Evolutionary conservation across 2,329 filamentous ascomycete genomes (phyloP), one percentile per base, ranked within the genome.

Genomic region (Coniochaeta sp.): DNA sequence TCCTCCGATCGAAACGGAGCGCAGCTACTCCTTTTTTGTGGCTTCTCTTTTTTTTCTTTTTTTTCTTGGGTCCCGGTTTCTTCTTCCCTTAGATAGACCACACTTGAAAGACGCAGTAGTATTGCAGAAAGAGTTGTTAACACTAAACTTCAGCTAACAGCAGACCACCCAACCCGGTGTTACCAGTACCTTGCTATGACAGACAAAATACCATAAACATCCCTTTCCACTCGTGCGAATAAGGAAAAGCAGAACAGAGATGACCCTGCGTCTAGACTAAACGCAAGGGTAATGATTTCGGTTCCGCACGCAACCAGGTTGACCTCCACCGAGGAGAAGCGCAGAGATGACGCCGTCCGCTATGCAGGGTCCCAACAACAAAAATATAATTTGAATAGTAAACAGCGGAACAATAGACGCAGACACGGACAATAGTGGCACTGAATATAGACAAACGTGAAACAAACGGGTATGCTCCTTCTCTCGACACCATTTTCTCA

Each of bases 1-100:
- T 52, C 47, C 47, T 52, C 47, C 47, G 47, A 52, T 52, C 47
- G 47, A 52, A 52, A 52, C 47, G 47, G 47, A 52, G 47, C 47
- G 47, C 47, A 52, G 47, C 47, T 52, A 52, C 47, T 52, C 47
- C 26, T 52, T 26, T 52, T 52, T 52, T 28, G 7, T n/a, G n/a
- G n/a, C n/a, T n/a, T n/a, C n/a, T n/a, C 5, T 8, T 1, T 52
- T 52, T 52, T 52, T 14, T n/a, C 6, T 30, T 50, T 26, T 26
- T 16, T 16, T 5, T 50, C 16, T 17, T 28, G 36, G 9, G 32
- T 34, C 6, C 6, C 32, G 6, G 6, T 34, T 12, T 12, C 9
- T 38, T 38, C 36, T 12, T 14, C 16, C 36, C 10, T 4, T 12
- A 38, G 36, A 40, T n/a, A 40, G 2, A 47, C 3, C 17, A 22